Base-by-base conservation (phyloP, 2,329 filamentous ascomycete genomes). In the Aspergillus luchuensis region DNA sequence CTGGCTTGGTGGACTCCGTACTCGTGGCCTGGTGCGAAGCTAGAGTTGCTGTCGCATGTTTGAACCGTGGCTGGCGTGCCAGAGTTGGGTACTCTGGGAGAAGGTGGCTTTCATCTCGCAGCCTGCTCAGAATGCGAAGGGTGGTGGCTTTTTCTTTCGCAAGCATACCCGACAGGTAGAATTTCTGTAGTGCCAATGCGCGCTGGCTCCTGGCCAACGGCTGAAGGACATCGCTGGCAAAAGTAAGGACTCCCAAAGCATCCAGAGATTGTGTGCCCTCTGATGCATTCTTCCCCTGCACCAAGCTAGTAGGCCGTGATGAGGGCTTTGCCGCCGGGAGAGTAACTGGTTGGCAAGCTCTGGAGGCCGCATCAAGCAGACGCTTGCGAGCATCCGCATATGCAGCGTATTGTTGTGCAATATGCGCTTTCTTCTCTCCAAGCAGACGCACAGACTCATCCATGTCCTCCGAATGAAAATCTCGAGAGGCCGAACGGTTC, bases 61-160 rank as follows among this genome's bases (percentile, higher is more conserved):
- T 74, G 66, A 76, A 76, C 39, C 73, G 74, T 5, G 72, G 66
- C 53, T 78, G 76, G 36, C 69, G 71, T 19, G 72, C 69, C 6
- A 73, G 65, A 23, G 76, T 67, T 3, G 77, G 76, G 52, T 78
- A 79, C 54, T 78, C 75, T 2, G 76, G 75, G n/a, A 79, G 75
- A 8, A 79, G 69, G 49, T 78, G 77, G 52, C 76, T 79, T 60
- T 79, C 77, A 39, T 78, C 75, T 8, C 71, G 71, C n/a, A 79
- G 61, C 13, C 76, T 74, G 58, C 77, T 72, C n/a, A 79, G 66
- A 3, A 70, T 67, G 30, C 75, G 76, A 19, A 75, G 67, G 1
- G 72, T 69, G 1, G 69, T 75, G 13, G 68, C 67, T 64, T 73
- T 77, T 55, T 79, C 75, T 60, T 78, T 78, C 5, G 68, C 66